Conservation (phyloP, 2,329 filamentous ascomycete genomes). For the Dactylonectria macrodidyma region DNA sequence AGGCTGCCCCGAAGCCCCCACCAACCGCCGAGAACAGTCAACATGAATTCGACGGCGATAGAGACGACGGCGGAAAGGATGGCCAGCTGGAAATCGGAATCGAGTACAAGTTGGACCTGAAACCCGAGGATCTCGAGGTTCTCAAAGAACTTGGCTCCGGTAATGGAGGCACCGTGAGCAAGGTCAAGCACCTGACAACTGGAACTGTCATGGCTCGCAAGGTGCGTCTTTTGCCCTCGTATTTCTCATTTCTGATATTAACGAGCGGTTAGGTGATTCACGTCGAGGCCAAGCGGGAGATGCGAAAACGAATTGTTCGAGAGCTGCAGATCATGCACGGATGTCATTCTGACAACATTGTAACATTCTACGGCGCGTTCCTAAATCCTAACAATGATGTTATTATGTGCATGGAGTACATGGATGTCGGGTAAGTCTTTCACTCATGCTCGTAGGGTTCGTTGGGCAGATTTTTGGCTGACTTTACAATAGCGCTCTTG, state of each 20-base stretch:
- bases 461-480: slow-evolving; percentile 4
- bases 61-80: slow-evolving; percentile 69
- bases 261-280: slow-evolving; percentile 83
- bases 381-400: slow-evolving; percentile 97
- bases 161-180: slow-evolving; percentile 98
- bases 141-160: slow-evolving; percentile 95
- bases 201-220: slow-evolving; percentile 98
- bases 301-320: slow-evolving; percentile 95
- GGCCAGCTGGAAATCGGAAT: slow-evolving; percentile 92
- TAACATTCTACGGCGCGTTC: slow-evolving; percentile 98
- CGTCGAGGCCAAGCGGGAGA: slow-evolving; percentile 97
- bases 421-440: slow-evolving; percentile 93
- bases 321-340: slow-evolving; percentile 99
- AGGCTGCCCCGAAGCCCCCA: slow-evolving; percentile 80
- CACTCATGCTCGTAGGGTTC: too few relatives aligned
- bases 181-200: slow-evolving; percentile 94
- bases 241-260: slow-evolving; percentile 25
- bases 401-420: slow-evolving; percentile 99
- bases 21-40: slow-evolving; percentile 82
- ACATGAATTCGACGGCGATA: slow-evolving; percentile 71
- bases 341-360: slow-evolving; percentile 96
- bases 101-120: slow-evolving; percentile 94
- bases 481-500: slow-evolving; percentile 78
- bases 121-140: slow-evolving; percentile 92
- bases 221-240: slow-evolving; percentile 64